phyloP scores from a whole-genome alignment of 208 protist species.

The Angomonas deanei region DNA sequence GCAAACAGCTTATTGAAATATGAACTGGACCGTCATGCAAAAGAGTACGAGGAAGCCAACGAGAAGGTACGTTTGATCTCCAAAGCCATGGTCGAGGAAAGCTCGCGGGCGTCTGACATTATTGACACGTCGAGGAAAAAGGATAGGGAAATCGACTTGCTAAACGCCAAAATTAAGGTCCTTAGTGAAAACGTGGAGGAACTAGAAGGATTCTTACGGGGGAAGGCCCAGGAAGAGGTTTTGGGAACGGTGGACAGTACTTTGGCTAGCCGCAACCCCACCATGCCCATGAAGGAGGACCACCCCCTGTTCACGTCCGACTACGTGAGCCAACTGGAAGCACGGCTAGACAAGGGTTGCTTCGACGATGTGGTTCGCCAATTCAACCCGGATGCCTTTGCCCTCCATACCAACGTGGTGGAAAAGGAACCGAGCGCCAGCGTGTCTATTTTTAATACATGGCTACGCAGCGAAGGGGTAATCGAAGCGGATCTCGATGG shows the following conservation, averaged over 20 bases:
- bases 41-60: slow-evolving; percentile 52
- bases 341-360: not conserved
- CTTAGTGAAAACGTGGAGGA: slow-evolving; percentile 62
- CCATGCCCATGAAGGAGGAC: no score
- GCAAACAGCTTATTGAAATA: slow-evolving; percentile 41
- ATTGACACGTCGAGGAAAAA: slow-evolving; percentile 31
- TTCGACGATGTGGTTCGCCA: not conserved
- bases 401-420: not conserved
- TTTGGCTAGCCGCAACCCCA: no score
- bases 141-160: slow-evolving; percentile 53
- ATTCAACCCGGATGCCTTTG: not conserved
- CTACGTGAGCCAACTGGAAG: not conserved
- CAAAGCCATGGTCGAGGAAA: slow-evolving; percentile 70
- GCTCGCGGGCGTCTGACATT: slow-evolving; percentile 40
- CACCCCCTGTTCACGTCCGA: no score
- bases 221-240: slow-evolving; percentile 21
- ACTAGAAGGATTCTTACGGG: slow-evolving; percentile 41
- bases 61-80: slow-evolving; percentile 63
- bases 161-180: slow-evolving; percentile 54
- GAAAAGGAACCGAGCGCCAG: not conserved
- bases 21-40: slow-evolving; percentile 43
- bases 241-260: no score
- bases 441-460: slow-evolving; percentile 49
- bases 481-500: slow-evolving; percentile 53
- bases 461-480: slow-evolving; percentile 63